Conservation (phyloP, 805 yeast species). For the Ogataea sp. region DNA sequence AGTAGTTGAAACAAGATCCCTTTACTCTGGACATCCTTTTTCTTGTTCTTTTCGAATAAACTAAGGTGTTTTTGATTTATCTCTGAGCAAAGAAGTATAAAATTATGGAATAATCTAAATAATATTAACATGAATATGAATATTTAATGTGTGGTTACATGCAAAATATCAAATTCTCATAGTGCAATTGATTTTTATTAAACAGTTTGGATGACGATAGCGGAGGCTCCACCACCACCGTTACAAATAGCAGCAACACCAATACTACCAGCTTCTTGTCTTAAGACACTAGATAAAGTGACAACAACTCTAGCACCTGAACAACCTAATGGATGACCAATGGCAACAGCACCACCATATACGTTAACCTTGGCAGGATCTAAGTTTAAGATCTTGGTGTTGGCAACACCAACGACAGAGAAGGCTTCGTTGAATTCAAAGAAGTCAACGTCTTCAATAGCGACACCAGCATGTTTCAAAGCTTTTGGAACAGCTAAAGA, state of each 20-base stretch:
- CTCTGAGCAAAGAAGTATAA: too few species aligned
- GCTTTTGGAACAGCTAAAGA: conserved; percentile 95
- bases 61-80: too few species aligned
- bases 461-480: conserved; percentile 71
- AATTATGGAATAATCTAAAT: too few species aligned
- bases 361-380: conserved; percentile 67
- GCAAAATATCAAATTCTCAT: too few species aligned
- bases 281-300: conserved; percentile 71
- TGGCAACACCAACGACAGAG: conserved; percentile 92
- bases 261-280: conserved; percentile 77
- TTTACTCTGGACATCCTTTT: too few species aligned
- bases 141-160: too few species aligned
- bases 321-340: conserved; percentile 93
- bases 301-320: conserved; percentile 94
- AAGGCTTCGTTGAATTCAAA: conserved; percentile 98
- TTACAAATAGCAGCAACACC: conserved; percentile 98
- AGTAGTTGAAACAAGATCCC: too few species aligned
- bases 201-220: conserved; percentile 75
- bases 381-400: conserved; percentile 59
- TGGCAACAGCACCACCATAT: conserved; percentile 94
- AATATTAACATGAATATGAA: too few species aligned
- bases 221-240: conserved; percentile 99
- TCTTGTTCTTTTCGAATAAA: too few species aligned
- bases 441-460: conserved; percentile 66
- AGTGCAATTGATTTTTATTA: too few species aligned